Evolutionary conservation across 371 early-diverging fungal species (phyloP).

Genomic region (Mucor indicus): DNA sequence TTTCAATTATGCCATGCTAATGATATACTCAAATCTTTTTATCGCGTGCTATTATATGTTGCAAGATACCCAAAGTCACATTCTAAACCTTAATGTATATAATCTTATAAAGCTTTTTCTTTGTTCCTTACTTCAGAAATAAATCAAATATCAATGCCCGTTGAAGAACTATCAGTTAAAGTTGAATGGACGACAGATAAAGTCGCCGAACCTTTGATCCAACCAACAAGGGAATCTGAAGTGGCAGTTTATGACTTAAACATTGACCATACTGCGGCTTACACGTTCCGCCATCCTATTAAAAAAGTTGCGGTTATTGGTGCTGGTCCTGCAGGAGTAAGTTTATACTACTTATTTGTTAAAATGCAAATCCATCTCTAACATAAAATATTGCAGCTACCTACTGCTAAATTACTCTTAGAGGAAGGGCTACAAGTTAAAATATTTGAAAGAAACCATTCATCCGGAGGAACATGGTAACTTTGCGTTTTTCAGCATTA

Average conservation of each 20-base stretch:
- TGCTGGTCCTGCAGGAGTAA: conserved; percentile 42
- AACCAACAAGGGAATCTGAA: neutral
- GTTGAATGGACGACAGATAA: conserved; percentile 10
- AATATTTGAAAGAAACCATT: conserved; percentile 28
- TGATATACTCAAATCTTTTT: too few species aligned
- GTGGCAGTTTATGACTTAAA: neutral
- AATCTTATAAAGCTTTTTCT: too few species aligned
- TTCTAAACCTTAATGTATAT: too few species aligned
- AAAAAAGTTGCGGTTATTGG: conserved; percentile 38
- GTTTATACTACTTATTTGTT: neutral
- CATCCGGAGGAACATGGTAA: conserved; percentile 38
- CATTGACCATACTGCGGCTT: neutral
- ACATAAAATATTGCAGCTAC: conserved; percentile 21
- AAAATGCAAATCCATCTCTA: too few species aligned
- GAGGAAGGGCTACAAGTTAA: conserved; percentile 36
- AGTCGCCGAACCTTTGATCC: neutral
- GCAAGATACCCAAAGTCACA: too few species aligned
- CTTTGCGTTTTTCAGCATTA: too few species aligned
- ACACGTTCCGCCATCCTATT: conserved; percentile 15
- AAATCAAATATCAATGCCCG: conserved; percentile 10
- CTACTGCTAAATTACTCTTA: conserved; percentile 27
- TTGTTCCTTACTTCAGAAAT: too few species aligned
- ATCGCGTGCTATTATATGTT: too few species aligned
- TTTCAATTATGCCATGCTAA: neutral
- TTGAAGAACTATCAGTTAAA: conserved; percentile 10